Percentiles rank a stretch among this genome's conserved stretches.
phyloP scores from a whole-genome alignment of 257 asterid species.

The Scutellaria barbata region DNA sequence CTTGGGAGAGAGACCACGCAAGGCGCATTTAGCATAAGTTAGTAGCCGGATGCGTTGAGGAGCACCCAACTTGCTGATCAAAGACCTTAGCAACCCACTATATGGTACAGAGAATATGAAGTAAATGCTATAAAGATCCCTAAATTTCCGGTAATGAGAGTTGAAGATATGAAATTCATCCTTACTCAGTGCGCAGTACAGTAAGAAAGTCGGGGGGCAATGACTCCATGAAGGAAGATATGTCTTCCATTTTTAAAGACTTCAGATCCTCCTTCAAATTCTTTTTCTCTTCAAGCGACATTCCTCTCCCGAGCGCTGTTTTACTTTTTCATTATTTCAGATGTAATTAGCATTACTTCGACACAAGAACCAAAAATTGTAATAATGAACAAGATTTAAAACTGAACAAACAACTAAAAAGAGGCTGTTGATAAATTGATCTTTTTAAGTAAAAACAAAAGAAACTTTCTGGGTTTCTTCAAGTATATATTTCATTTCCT shows the following conservation, averaged over 20 bases:
- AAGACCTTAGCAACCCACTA: constrained; percentile 86
- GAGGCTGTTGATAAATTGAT: background rate
- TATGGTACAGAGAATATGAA: constrained; percentile 14
- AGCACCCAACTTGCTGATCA: constrained; percentile 89
- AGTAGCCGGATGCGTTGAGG: constrained; percentile 69
- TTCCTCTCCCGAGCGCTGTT: constrained; percentile 74
- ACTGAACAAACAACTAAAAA: constrained; percentile 11
- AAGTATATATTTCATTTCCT: background rate
- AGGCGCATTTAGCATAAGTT: constrained; percentile 78
- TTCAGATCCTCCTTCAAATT: constrained; percentile 72
- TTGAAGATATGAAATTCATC: constrained; percentile 18
- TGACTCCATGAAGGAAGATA: constrained; percentile 94
- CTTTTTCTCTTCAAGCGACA: constrained; percentile 74
- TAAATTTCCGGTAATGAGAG: constrained; percentile 2
- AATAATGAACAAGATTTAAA: constrained; percentile 13
- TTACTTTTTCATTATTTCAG: constrained; percentile 49
- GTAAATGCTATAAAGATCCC: constrained; percentile 4
- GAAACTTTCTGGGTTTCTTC: background rate
- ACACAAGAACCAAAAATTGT: background rate
- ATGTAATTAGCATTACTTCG: constrained; percentile 32
- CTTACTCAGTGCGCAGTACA: constrained; percentile 84
- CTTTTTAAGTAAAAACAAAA: too few relatives aligned
- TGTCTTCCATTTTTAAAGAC: constrained; percentile 78
- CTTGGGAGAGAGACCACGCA: constrained; percentile 58
- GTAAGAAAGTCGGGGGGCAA: constrained; percentile 84